Conservation (phyloP, 306 rosid genomes). For the Vicia sativa region DNA sequence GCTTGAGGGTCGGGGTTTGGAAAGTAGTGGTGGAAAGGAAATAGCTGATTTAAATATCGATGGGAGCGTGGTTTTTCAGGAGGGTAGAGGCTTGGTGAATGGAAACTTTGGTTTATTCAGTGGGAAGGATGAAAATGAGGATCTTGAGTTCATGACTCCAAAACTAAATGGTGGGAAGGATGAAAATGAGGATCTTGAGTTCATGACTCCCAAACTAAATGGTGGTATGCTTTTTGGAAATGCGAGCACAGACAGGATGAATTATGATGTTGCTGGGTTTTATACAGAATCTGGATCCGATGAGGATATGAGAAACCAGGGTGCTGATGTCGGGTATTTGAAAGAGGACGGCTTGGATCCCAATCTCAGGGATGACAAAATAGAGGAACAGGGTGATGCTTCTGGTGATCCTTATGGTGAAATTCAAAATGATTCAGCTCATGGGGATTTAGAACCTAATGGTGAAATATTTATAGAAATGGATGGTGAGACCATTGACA, state of each 20-base stretch:
- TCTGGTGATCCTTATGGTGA: constrained; percentile 36
- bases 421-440: constrained; percentile 26
- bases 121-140: constrained; percentile 49
- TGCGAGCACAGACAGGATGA: constrained; percentile 41
- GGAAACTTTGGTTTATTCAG: constrained; percentile 28
- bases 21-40: constrained; percentile 44
- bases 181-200: constrained; percentile 49
- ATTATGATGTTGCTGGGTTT: constrained; percentile 39
- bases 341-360: constrained; percentile 36
- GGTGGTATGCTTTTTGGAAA: constrained; percentile 38
- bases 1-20: background rate
- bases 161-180: constrained; percentile 39
- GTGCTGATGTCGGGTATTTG: constrained; percentile 39
- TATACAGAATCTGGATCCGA: constrained; percentile 40
- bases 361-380: constrained; percentile 37
- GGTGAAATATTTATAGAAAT: constrained; percentile 11
- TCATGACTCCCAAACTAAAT: constrained; percentile 39
- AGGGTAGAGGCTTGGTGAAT: constrained; percentile 42
- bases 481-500: constrained; percentile 30
- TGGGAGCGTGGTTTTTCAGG: constrained; percentile 33
- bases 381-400: constrained; percentile 36
- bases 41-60: constrained; percentile 38
- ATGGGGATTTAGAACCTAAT: constrained; percentile 33
- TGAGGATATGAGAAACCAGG: constrained; percentile 41
- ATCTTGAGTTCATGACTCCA: constrained; percentile 39